Evolutionary conservation across 176 grass and related monocot genomes (phyloP).

Genomic region (Puya raimondii): DNA sequence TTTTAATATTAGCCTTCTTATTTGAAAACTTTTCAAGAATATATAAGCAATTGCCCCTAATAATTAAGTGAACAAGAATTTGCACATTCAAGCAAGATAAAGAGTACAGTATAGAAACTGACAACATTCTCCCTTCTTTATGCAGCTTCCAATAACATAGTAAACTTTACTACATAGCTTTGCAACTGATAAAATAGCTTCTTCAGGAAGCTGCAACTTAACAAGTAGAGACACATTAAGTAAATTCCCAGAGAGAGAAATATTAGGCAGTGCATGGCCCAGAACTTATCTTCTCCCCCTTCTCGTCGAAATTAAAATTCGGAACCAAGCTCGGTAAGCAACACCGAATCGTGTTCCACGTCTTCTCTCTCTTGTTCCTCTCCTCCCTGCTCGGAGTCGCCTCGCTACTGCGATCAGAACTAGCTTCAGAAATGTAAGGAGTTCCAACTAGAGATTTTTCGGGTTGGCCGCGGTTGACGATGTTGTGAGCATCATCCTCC

Average conservation of each 20-base stretch:
- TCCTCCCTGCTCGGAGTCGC: conserved; percentile 3
- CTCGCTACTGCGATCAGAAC: neutral
- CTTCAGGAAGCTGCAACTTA: neutral
- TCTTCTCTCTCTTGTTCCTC: conserved; percentile 12
- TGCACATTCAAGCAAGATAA: neutral
- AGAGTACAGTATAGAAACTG: neutral
- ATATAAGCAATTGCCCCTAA: too few species aligned
- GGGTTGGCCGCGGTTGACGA: neutral
- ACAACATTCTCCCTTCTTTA: neutral
- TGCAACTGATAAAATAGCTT: neutral
- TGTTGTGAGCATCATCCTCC: neutral
- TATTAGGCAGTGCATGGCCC: conserved; percentile 8
- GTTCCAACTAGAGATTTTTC: conserved; percentile 1
- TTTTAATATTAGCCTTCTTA: too few species aligned
- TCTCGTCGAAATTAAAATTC: conserved; percentile 15
- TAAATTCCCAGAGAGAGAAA: neutral
- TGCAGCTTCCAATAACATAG: neutral
- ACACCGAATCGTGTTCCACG: conserved; percentile 3
- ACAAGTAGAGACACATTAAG: neutral
- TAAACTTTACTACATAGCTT: neutral
- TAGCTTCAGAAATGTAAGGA: neutral
- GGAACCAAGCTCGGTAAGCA: conserved; percentile 22
- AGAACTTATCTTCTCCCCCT: conserved; percentile 14
- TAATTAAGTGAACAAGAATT: neutral
- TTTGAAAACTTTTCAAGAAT: too few species aligned